Conservation (phyloP, 2,329 filamentous ascomycete species). For the Colletotrichum sansevieriae region DNA sequence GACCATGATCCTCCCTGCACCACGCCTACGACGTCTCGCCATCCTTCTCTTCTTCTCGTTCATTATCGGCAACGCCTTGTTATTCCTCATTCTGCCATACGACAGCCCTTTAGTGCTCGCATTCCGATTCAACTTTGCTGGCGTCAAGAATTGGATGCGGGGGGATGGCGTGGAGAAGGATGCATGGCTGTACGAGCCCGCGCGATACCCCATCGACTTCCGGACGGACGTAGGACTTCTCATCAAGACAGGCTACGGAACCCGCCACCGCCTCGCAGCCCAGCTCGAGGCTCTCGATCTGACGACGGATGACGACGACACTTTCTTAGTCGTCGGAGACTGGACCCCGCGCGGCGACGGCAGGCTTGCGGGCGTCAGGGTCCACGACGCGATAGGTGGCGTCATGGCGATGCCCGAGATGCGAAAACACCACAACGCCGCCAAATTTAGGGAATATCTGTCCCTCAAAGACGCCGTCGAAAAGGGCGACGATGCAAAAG, state of each 20-base stretch:
- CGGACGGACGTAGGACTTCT: constrained; percentile 63
- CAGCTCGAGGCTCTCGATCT: constrained; percentile 61
- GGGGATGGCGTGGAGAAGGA: constrained; percentile 51
- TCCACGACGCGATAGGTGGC: constrained; percentile 57
- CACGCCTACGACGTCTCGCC: constrained; percentile 32
- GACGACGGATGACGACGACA: constrained; percentile 52
- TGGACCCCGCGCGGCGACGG: constrained; percentile 56
- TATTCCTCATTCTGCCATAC: constrained; percentile 38
- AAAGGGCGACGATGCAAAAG: constrained; percentile 54
- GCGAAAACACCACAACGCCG: constrained; percentile 47
- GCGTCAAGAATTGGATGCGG: constrained; percentile 50
- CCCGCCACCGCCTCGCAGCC: constrained; percentile 60
- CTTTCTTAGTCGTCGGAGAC: constrained; percentile 65
- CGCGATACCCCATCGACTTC: constrained; percentile 59
- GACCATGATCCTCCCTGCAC: constrained; percentile 26
- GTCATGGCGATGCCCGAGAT: constrained; percentile 51
- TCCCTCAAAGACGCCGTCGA: constrained; percentile 55
- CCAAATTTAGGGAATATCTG: constrained; percentile 57
- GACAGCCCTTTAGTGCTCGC: constrained; percentile 40
- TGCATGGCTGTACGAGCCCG: constrained; percentile 56
- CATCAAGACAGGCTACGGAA: constrained; percentile 70
- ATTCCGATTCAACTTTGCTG: constrained; percentile 42
- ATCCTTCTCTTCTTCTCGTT: constrained; percentile 9
- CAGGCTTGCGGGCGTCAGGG: constrained; percentile 50
- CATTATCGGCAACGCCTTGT: constrained; percentile 31